Percentiles rank a stretch among this genome's conserved stretches.
These are phyloP conservation scores for Glarea lozoyensis DNA, from an alignment of 495 filamentous ascomycete species.

Conservation along the genomic window DNA sequence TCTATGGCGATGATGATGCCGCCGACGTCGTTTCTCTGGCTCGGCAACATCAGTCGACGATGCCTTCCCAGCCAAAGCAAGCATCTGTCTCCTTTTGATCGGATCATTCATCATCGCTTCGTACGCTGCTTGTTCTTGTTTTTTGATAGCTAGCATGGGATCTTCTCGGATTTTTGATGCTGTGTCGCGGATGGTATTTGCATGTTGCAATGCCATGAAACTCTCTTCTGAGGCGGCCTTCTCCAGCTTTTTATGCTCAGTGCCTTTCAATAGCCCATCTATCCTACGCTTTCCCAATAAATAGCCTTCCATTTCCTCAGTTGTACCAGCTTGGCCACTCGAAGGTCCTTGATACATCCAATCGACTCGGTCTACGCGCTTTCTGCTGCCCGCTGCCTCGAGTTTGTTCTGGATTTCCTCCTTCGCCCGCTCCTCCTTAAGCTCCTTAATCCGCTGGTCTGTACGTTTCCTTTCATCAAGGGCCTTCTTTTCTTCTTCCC, in stretches of 20 bases:
- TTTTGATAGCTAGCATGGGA: conserved; percentile 85
- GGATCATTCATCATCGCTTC: conserved; percentile 84
- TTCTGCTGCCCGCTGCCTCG: conserved; percentile 76
- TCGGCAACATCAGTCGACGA: conserved; percentile 32
- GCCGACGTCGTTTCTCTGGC: conserved; percentile 40
- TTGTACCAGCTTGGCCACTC: conserved; percentile 67
- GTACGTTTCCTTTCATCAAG: conserved; percentile 90
- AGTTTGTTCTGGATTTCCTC: conserved; percentile 87
- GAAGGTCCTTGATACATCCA: conserved; percentile 96
- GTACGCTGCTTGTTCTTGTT: conserved; percentile 82
- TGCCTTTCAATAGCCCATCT: conserved; percentile 79
- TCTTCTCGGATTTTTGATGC: conserved; percentile 81
- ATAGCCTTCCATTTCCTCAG: conserved; percentile 91
- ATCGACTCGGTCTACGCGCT: conserved; percentile 70
- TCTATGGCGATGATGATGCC: conserved; percentile 42
- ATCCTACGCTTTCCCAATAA: conserved; percentile 86
- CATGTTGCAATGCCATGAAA: conserved; percentile 49
- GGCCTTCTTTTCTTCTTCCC: conserved; percentile 84
- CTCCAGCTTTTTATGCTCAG: conserved; percentile 68
- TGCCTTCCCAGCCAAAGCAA: conserved; percentile 46
- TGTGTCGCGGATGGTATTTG: conserved; percentile 63
- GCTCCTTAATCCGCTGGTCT: conserved; percentile 76
- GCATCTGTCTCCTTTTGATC: conserved; percentile 56
- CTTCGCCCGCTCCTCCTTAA: conserved; percentile 86
- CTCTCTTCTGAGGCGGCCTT: conserved; percentile 65